Evolutionary conservation across 768 basidiomycete genomes (phyloP).

Genomic region (Agaricus blazei): DNA sequence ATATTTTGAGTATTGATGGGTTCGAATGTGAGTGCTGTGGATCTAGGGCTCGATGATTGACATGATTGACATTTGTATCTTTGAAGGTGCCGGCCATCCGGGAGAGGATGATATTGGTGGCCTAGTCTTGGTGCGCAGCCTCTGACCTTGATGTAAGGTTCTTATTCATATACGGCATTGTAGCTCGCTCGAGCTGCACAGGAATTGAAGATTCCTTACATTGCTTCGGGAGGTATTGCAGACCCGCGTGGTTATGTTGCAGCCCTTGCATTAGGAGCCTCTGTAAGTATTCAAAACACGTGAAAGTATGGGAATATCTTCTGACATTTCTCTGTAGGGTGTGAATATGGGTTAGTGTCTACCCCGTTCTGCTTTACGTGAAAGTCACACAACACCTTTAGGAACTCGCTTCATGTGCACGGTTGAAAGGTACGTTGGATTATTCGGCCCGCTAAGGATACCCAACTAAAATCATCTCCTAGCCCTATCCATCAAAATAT

Average conservation of each 20-base stretch:
- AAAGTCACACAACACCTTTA: slow-evolving; percentile 16
- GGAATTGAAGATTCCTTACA: slow-evolving; percentile 78
- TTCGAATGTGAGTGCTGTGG: slow-evolving; percentile 65
- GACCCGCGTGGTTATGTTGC: slow-evolving; percentile 82
- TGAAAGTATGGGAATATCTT: background rate
- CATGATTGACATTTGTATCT: slow-evolving; percentile 7
- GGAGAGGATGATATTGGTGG: slow-evolving; percentile 94
- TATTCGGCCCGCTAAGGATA: slow-evolving; percentile 42
- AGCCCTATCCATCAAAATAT: slow-evolving; percentile 86
- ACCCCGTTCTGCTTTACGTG: background rate
- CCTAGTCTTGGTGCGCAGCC: slow-evolving; percentile 59
- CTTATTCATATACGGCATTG: background rate
- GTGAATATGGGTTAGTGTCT: slow-evolving; percentile 68
- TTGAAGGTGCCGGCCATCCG: slow-evolving; percentile 82
- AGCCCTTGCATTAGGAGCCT: slow-evolving; percentile 76
- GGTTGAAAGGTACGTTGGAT: slow-evolving; percentile 55
- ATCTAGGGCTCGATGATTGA: background rate
- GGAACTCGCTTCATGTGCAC: slow-evolving; percentile 92
- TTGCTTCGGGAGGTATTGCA: slow-evolving; percentile 89
- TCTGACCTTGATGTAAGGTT: background rate
- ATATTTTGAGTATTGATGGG: slow-evolving; percentile 84
- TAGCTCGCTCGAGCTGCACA: slow-evolving; percentile 85
- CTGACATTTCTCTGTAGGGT: slow-evolving; percentile 42
- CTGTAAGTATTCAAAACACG: slow-evolving; percentile 39
- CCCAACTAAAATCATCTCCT: slow-evolving; percentile 30